phyloP scores from a whole-genome alignment of 2,329 filamentous ascomycete genomes.

The Cladorrhinum sp. region DNA sequence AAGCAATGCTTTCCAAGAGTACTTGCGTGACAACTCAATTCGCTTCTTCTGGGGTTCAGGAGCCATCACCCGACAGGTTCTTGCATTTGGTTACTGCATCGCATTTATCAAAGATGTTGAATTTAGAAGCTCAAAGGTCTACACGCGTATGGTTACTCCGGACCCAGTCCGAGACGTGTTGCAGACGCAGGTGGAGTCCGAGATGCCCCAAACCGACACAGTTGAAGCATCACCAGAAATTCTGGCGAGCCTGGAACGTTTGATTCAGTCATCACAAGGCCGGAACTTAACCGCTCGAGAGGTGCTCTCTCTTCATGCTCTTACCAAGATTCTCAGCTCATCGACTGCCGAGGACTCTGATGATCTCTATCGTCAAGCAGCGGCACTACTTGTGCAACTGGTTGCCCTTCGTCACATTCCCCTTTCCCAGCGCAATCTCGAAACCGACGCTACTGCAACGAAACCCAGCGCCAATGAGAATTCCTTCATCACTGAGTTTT shows the following conservation, averaged over 20 bases:
- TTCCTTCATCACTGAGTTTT: constrained; percentile 11
- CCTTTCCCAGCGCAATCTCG: constrained; percentile 24
- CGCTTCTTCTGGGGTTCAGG: constrained; percentile 71
- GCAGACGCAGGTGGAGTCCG: neutral
- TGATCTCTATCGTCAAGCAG: constrained; percentile 10
- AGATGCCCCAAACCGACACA: neutral
- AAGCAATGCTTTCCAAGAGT: constrained; percentile 50
- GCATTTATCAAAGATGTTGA: constrained; percentile 63
- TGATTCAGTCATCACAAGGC: neutral
- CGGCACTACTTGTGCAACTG: constrained; percentile 29
- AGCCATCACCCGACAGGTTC: constrained; percentile 45
- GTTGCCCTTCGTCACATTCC: constrained; percentile 26
- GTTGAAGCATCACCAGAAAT: neutral
- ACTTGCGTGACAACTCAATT: constrained; percentile 51
- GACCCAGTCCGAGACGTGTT: neutral
- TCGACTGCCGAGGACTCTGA: neutral
- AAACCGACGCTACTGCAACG: neutral
- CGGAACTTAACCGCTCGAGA: constrained; percentile 22
- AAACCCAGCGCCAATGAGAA: neutral
- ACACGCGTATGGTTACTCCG: constrained; percentile 4
- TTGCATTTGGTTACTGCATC: constrained; percentile 55
- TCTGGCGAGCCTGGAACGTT: neutral
- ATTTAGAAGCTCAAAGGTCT: constrained; percentile 61
- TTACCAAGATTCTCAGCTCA: constrained; percentile 21
- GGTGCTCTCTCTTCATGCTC: constrained; percentile 22